Conservation (phyloP, 345 rosid species). For the Camelina hispida region DNA sequence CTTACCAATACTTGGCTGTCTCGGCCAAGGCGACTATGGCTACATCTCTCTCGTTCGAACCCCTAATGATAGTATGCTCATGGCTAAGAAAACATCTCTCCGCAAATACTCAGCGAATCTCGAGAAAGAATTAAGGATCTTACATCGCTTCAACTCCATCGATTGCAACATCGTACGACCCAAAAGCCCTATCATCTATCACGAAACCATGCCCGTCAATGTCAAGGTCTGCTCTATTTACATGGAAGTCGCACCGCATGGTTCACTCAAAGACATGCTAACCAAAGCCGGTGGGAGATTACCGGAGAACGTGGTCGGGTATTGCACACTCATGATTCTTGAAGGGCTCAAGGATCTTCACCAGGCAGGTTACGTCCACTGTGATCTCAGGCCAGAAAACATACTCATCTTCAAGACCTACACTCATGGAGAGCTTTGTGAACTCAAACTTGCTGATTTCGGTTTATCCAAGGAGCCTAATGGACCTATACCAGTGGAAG, state of each 20-base stretch:
- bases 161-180: constrained; percentile 12
- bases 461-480: constrained; percentile 27
- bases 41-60: constrained; percentile 28
- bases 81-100: constrained; percentile 34
- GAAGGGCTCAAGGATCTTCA: constrained; percentile 28
- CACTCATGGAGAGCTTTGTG: constrained; percentile 32
- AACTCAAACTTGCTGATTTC: constrained; percentile 25
- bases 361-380: constrained; percentile 4
- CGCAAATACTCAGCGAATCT: constrained; percentile 23
- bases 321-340: constrained; percentile 12
- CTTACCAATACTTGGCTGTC: constrained; percentile 33
- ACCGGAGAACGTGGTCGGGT: constrained; percentile 3
- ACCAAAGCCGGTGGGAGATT: constrained; percentile 8
- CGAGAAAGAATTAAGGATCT: constrained; percentile 28
- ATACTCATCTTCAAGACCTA: constrained; percentile 27
- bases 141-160: constrained; percentile 10
- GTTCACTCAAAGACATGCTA: constrained; percentile 22
- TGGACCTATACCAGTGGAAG: constrained; percentile 12
- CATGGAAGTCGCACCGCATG: constrained; percentile 37
- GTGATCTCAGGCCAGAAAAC: constrained; percentile 24
- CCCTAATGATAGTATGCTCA: constrained; percentile 18
- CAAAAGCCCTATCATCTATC: background rate
- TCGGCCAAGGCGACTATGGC: constrained; percentile 34
- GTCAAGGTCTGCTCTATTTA: constrained; percentile 14
- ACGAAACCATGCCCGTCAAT: constrained; percentile 19